Percentiles rank a stretch among this genome's conserved stretches.
phyloP scores from a whole-genome alignment of 345 rosid species.

The Zanthoxylum bungeanum region DNA sequence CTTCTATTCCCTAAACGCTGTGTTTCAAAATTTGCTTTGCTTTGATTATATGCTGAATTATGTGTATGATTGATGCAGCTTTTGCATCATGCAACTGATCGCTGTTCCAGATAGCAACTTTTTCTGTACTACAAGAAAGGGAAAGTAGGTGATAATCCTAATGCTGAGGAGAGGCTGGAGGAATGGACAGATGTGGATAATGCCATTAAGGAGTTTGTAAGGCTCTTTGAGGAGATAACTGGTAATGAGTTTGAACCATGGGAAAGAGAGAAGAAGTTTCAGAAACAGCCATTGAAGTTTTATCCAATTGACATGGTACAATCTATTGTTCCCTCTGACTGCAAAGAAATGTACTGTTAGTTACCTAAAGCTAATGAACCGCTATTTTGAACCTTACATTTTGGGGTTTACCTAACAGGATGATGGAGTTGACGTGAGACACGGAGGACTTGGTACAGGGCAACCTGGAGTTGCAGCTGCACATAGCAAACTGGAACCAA shows the following conservation, averaged over 20 bases:
- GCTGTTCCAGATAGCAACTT: slow-evolving; percentile 50
- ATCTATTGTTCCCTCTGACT: neutral
- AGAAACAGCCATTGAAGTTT: slow-evolving; percentile 58
- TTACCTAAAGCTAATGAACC: neutral
- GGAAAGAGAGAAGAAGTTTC: slow-evolving; percentile 76
- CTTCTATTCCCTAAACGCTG: neutral
- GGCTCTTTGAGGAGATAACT: slow-evolving; percentile 66
- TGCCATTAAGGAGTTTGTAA: slow-evolving; percentile 64
- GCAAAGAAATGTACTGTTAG: neutral
- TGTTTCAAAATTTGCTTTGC: neutral
- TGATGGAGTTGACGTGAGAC: slow-evolving; percentile 68
- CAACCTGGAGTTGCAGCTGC: slow-evolving; percentile 64
- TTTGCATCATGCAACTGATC: slow-evolving; percentile 67
- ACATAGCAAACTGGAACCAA: slow-evolving; percentile 67
- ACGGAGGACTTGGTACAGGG: slow-evolving; percentile 65
- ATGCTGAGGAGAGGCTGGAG: slow-evolving; percentile 65
- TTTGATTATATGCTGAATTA: neutral
- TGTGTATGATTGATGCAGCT: slow-evolving; percentile 30
- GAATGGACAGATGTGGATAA: slow-evolving; percentile 55
- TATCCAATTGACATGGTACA: slow-evolving; percentile 78
- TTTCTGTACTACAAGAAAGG: slow-evolving; percentile 69
- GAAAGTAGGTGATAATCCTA: slow-evolving; percentile 59
- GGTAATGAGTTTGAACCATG: slow-evolving; percentile 81
- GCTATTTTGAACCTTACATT: neutral
- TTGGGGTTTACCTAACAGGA: slow-evolving; percentile 34